A percentile compares a stretch with the other conserved stretches of the same genome.
Evolutionary conservation across 164 flowering plant species (phyloP).

Genomic region (Hamamelis virginiana): DNA sequence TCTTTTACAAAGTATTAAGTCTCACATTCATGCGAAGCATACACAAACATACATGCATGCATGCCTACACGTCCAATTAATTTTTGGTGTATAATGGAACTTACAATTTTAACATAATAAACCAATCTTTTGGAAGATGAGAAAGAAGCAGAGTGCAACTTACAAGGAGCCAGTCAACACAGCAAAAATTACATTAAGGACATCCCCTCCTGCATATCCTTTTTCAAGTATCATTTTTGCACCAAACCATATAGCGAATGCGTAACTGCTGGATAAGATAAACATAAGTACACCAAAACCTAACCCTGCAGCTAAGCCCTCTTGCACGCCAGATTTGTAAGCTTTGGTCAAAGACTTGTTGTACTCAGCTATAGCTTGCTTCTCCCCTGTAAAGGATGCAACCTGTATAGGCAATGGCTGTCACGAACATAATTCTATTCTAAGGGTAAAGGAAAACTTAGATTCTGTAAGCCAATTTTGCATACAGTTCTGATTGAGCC

Average conservation of each 20-base stretch:
- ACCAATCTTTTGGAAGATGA: too few species aligned
- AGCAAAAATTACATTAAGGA: constrained; percentile 44
- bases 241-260: constrained; percentile 54
- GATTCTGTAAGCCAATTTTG: not conserved
- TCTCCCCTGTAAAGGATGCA: constrained; percentile 61
- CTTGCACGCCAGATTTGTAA: constrained; percentile 37
- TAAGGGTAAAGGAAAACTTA: too few species aligned
- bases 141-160: constrained; percentile 16
- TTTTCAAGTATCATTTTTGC: constrained; percentile 37
- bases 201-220: constrained; percentile 45
- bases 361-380: constrained; percentile 33
- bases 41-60: too few species aligned
- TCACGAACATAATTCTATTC: too few species aligned
- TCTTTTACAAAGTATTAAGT: not conserved
- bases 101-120: too few species aligned
- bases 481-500: constrained; percentile 41
- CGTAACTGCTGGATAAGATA: constrained; percentile 34
- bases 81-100: too few species aligned
- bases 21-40: not conserved
- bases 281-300: constrained; percentile 33
- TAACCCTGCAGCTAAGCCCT: constrained; percentile 37
- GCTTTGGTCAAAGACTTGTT: constrained; percentile 28
- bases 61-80: too few species aligned
- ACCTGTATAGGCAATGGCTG: constrained; percentile 25
- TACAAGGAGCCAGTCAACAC: constrained; percentile 51